Evolutionary conservation across 2,329 filamentous ascomycete genomes (phyloP).

Genomic region (Arthrocladium fulminans): DNA sequence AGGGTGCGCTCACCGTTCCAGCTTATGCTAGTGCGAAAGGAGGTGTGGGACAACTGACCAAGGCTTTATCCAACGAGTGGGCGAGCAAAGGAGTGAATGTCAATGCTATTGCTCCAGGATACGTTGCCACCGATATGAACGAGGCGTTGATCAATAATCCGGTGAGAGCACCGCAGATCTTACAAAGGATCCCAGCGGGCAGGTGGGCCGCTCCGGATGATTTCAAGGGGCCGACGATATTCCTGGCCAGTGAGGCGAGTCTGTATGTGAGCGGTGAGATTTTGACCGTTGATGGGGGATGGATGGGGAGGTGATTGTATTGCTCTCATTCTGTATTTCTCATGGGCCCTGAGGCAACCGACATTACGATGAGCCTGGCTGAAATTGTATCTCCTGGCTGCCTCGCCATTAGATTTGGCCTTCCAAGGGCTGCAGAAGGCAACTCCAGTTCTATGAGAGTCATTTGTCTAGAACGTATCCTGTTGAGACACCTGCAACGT

Average conservation of each 20-base stretch:
- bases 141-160: constrained; percentile 65
- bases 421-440: too few relatives aligned
- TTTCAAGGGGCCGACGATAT: constrained; percentile 41
- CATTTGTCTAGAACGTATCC: too few relatives aligned
- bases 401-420: too few relatives aligned
- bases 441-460: too few relatives aligned
- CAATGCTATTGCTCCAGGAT: constrained; percentile 82
- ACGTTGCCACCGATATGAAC: constrained; percentile 94
- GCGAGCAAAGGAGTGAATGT: constrained; percentile 67
- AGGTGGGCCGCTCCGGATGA: constrained; percentile 60
- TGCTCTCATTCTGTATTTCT: too few relatives aligned
- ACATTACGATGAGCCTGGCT: too few relatives aligned
- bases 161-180: constrained; percentile 62
- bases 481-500: too few relatives aligned
- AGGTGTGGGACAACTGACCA: constrained; percentile 74
- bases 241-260: constrained; percentile 8
- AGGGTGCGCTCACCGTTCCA: constrained; percentile 79
- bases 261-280: constrained; percentile 42
- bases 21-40: constrained; percentile 83
- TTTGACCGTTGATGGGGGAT: constrained; percentile 30
- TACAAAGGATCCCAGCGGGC: constrained; percentile 71
- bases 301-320: constrained; percentile 9
- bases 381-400: too few relatives aligned
- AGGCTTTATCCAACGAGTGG: constrained; percentile 83
- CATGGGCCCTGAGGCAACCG: too few relatives aligned